phyloP scores from a whole-genome alignment of 2,329 filamentous ascomycete genomes.

The Pseudogymnoascus sp. region DNA sequence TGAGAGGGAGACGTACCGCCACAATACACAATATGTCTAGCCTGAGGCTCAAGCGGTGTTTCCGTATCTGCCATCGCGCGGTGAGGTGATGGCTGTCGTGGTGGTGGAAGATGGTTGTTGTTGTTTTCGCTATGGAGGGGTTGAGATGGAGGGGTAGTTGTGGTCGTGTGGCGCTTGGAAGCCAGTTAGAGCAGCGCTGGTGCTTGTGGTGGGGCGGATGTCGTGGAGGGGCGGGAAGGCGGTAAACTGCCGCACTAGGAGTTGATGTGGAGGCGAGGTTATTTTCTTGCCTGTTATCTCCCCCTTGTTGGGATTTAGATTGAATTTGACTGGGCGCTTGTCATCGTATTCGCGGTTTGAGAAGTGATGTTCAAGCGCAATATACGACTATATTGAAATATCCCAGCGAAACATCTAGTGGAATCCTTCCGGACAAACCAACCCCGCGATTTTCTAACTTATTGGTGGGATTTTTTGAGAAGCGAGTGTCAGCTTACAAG shows the following conservation, averaged over 20 bases:
- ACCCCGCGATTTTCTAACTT: neutral
- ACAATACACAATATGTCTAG: constrained; percentile 28
- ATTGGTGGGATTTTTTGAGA: neutral
- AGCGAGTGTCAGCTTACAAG: neutral
- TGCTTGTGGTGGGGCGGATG: neutral
- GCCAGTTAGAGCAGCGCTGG: neutral
- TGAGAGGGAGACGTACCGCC: constrained; percentile 21
- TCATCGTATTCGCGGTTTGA: neutral
- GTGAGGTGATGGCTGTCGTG: neutral
- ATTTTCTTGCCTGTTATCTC: too few relatives aligned
- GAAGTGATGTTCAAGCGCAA: neutral
- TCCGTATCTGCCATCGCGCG: constrained; percentile 12
- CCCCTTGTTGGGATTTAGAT: neutral
- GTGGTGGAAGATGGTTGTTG: constrained; percentile 27
- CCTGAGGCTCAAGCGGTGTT: constrained; percentile 25
- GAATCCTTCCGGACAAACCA: neutral
- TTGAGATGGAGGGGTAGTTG: constrained; percentile 1
- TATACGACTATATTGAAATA: neutral
- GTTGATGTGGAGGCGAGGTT: neutral
- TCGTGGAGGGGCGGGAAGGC: neutral
- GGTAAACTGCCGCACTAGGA: neutral
- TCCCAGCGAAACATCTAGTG: neutral
- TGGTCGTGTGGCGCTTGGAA: neutral
- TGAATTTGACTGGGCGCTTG: neutral
- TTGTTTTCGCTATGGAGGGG: neutral